A percentile compares a stretch with the other conserved stretches of the same genome.
These are phyloP conservation scores for Elsinoe australis DNA, from an alignment of 2,329 filamentous ascomycete genomes.

Conservation along the genomic window DNA sequence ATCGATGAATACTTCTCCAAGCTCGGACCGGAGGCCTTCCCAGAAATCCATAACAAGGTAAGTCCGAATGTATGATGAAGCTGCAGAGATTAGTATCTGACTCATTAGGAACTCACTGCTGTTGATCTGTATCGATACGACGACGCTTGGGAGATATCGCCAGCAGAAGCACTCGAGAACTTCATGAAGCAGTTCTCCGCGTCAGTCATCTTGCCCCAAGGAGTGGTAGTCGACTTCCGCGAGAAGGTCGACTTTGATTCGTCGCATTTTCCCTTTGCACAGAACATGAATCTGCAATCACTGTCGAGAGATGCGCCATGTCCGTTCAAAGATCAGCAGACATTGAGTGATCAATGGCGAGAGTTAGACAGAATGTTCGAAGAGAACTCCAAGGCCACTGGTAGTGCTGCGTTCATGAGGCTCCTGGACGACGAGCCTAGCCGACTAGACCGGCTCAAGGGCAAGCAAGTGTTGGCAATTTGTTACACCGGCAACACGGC, in stretches of 20 bases:
- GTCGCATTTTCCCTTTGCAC: conserved; percentile 41
- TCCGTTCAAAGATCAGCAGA: conserved; percentile 41
- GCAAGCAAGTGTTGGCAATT: conserved; percentile 39
- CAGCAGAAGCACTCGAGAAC: conserved; percentile 33
- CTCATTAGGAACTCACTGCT: conserved; percentile 36
- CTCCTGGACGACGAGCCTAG: background rate
- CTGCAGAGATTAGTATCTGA: too few species aligned
- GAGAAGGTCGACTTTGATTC: conserved; percentile 34
- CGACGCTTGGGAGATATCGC: conserved; percentile 46
- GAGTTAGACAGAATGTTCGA: conserved; percentile 40
- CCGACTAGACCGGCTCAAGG: conserved; percentile 23
- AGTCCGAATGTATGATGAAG: background rate
- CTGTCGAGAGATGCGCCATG: conserved; percentile 24
- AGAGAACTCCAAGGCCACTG: conserved; percentile 15
- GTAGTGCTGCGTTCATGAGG: conserved; percentile 19
- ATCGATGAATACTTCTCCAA: conserved; percentile 52
- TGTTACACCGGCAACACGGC: conserved; percentile 51
- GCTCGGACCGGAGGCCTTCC: conserved; percentile 43
- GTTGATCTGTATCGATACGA: conserved; percentile 51
- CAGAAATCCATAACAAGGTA: conserved; percentile 38
- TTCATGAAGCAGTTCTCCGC: conserved; percentile 16
- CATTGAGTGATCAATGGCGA: conserved; percentile 43
- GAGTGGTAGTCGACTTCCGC: conserved; percentile 24
- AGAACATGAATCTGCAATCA: conserved; percentile 28
- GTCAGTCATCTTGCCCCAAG: conserved; percentile 5